These are phyloP conservation scores for Mycena venus DNA, from an alignment of 768 basidiomycete genomes.

Conservation along the genomic window DNA sequence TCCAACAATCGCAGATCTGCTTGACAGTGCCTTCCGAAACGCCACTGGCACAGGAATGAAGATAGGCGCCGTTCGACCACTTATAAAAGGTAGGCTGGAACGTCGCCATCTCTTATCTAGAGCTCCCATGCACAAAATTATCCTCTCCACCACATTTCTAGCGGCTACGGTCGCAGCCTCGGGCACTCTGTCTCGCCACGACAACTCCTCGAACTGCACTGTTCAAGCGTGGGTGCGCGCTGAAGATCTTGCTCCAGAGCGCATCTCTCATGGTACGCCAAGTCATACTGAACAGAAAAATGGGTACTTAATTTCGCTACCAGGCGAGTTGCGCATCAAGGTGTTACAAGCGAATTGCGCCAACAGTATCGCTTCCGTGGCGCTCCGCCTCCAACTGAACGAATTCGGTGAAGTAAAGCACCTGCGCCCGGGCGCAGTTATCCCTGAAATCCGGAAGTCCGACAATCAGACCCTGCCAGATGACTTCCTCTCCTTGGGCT, in stretches of 20 bases:
- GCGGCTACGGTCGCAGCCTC: no score
- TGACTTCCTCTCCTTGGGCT: neutral
- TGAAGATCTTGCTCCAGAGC: neutral
- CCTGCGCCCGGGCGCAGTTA: neutral
- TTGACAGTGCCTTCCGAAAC: no score
- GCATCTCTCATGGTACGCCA: neutral
- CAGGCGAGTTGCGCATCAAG: slow-evolving; percentile 22
- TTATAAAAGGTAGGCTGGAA: no score
- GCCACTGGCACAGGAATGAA: no score
- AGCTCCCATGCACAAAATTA: no score
- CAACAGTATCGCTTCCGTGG: slow-evolving; percentile 4
- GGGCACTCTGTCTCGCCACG: no score
- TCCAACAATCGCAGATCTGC: no score
- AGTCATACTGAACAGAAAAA: neutral
- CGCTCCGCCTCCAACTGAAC: slow-evolving; percentile 13
- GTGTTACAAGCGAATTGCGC: slow-evolving; percentile 10
- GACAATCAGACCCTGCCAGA: slow-evolving; percentile 4
- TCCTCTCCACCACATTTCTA: no score
- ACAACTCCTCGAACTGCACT: neutral
- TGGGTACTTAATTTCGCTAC: neutral
- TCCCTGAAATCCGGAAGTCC: slow-evolving; percentile 5
- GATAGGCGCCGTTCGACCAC: no score
- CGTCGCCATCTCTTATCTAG: no score
- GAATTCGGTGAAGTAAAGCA: slow-evolving; percentile 24
- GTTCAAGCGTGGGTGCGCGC: slow-evolving; percentile 13